Evolutionary conservation across 2,329 filamentous ascomycete species (phyloP).

Genomic region (Epicoccum sorghinum): DNA sequence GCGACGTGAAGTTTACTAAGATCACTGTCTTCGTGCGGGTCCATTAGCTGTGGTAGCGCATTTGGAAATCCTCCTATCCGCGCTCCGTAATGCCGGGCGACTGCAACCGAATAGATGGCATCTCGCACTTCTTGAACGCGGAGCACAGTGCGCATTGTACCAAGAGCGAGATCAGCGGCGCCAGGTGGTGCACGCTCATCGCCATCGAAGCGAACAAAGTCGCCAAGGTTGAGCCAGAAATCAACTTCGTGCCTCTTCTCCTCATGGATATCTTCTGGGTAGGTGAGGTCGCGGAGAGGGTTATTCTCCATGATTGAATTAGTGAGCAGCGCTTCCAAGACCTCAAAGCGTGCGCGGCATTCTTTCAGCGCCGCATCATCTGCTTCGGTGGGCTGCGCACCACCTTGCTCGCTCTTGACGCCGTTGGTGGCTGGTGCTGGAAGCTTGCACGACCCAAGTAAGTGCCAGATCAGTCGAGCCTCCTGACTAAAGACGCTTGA

Average conservation of each 20-base stretch:
- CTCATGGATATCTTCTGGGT: constrained; percentile 52
- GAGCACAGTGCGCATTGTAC: constrained; percentile 70
- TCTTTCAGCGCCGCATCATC: constrained; percentile 69
- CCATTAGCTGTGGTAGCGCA: constrained; percentile 37
- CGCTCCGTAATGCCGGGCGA: constrained; percentile 75
- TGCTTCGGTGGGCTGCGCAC: constrained; percentile 38
- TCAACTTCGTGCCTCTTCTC: constrained; percentile 63
- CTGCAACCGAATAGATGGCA: constrained; percentile 85
- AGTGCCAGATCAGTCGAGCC: constrained; percentile 65
- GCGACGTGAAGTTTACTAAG: constrained; percentile 55
- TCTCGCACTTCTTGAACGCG: constrained; percentile 86
- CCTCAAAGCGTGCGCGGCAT: constrained; percentile 69
- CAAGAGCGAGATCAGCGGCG: constrained; percentile 69
- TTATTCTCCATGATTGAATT: constrained; percentile 69
- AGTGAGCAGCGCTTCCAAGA: constrained; percentile 78
- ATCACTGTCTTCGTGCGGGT: constrained; percentile 44
- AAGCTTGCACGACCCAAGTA: constrained; percentile 61
- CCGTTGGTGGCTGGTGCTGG: constrained; percentile 44
- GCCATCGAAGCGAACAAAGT: constrained; percentile 70
- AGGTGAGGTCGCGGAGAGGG: constrained; percentile 59
- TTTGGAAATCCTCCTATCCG: constrained; percentile 57
- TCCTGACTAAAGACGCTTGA: constrained; percentile 59
- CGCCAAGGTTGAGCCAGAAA: constrained; percentile 82
- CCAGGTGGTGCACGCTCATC: constrained; percentile 63
- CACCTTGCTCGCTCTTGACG: constrained; percentile 50